Conservation (phyloP, 23 red algal genomes). For the Gracilariopsis chorda region DNA sequence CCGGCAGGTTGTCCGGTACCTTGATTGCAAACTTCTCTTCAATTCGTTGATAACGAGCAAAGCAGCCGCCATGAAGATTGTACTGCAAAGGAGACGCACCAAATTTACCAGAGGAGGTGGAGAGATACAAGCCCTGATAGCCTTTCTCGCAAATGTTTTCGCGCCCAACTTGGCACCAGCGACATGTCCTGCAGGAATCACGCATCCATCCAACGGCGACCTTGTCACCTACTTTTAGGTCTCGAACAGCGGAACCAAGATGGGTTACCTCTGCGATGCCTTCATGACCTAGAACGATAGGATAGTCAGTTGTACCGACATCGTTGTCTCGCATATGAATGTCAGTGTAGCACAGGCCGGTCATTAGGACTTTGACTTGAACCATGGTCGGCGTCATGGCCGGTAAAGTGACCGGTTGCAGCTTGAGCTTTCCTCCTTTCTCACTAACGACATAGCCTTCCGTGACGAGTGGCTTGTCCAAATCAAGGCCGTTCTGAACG, state of each 20-base stretch:
- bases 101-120: background rate
- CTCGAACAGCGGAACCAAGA: conserved; percentile 17
- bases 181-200: conserved; percentile 37
- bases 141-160: conserved; percentile 59
- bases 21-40: conserved; percentile 54
- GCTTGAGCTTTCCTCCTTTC: background rate
- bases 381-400: conserved; percentile 39
- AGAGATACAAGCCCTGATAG: conserved; percentile 48
- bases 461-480: background rate
- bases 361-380: conserved; percentile 48
- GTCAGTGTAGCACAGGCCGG: conserved; percentile 50
- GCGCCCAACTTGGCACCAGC: background rate
- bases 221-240: conserved; percentile 10
- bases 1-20: conserved; percentile 35
- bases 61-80: conserved; percentile 44
- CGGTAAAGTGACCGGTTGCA: conserved; percentile 22
- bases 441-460: conserved; percentile 41
- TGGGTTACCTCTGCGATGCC: conserved; percentile 40
- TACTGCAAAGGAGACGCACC: background rate
- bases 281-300: conserved; percentile 41
- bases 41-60: conserved; percentile 40
- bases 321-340: conserved; percentile 59
- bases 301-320: conserved; percentile 25
- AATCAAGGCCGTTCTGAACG: background rate
- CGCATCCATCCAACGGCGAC: conserved; percentile 65